A percentile compares a stretch with the other conserved stretches of the same genome.
Evolutionary conservation across 371 early-diverging fungal genomes (phyloP).

Genomic region (Mortierella polycephala): DNA sequence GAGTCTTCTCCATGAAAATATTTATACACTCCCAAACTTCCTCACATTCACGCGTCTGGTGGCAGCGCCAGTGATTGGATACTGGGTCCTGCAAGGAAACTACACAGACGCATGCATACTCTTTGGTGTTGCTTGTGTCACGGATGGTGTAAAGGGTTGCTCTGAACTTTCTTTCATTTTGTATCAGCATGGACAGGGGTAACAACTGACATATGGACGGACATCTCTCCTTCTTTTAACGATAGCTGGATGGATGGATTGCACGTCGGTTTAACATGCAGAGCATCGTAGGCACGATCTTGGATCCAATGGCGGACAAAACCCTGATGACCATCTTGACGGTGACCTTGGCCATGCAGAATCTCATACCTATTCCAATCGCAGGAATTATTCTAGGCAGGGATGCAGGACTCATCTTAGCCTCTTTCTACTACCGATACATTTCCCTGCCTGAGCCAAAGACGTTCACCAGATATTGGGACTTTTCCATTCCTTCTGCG

Average conservation of each 20-base stretch:
- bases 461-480: conserved; percentile 88
- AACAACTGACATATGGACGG: not conserved
- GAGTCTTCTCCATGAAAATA: conserved; percentile 71
- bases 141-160: conserved; percentile 77
- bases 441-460: conserved; percentile 91
- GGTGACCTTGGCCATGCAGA: conserved; percentile 78
- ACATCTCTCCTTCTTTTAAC: not conserved
- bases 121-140: conserved; percentile 83
- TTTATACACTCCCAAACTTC: conserved; percentile 90
- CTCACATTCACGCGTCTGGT: conserved; percentile 82
- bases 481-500: conserved; percentile 90
- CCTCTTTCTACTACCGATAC: conserved; percentile 89
- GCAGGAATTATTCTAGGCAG: conserved; percentile 89
- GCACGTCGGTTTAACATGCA: conserved; percentile 90
- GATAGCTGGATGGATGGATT: conserved; percentile 90
- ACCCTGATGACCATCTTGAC: conserved; percentile 92
- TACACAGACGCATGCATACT: conserved; percentile 76
- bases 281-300: conserved; percentile 88
- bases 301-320: conserved; percentile 98
- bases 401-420: conserved; percentile 82
- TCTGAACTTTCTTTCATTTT: conserved; percentile 8
- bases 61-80: conserved; percentile 89
- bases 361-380: conserved; percentile 82
- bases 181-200: conserved; percentile 4
- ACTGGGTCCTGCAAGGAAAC: conserved; percentile 80